These are phyloP conservation scores for Fonsecaea monophora DNA, from an alignment of 2,329 filamentous ascomycete species.

Conservation along the genomic window DNA sequence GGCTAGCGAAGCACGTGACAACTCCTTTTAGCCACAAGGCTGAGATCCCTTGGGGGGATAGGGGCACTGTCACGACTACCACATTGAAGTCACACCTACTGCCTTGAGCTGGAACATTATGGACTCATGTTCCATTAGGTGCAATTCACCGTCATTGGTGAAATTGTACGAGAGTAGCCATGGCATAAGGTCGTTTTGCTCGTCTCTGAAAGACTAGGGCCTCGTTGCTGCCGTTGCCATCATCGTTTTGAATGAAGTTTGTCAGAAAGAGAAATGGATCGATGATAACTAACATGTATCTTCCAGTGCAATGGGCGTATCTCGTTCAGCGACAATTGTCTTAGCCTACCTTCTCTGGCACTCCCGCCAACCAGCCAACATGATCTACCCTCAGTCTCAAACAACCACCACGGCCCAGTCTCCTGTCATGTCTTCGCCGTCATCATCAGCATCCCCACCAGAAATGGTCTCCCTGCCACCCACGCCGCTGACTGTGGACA, in stretches of 20 bases:
- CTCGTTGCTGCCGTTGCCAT: not conserved
- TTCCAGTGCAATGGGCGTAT: constrained; percentile 92
- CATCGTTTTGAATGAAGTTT: not conserved
- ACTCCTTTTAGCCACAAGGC: not conserved
- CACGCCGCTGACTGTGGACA: constrained; percentile 51
- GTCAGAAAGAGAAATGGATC: not conserved
- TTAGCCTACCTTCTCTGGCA: constrained; percentile 81
- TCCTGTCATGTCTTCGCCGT: constrained; percentile 45
- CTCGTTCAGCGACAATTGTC: constrained; percentile 82
- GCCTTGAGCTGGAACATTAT: not conserved
- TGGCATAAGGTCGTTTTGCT: not conserved
- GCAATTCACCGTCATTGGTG: not conserved
- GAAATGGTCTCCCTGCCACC: constrained; percentile 54
- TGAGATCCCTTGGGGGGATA: not conserved
- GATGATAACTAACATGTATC: constrained; percentile 26
- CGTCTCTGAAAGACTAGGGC: not conserved
- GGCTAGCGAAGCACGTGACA: not conserved
- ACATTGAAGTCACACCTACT: not conserved
- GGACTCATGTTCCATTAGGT: not conserved
- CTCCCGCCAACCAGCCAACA: constrained; percentile 32
- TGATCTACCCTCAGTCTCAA: constrained; percentile 7
- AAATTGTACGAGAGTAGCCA: not conserved
- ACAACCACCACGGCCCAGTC: not conserved
- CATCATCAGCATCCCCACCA: constrained; percentile 46
- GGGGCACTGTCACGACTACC: not conserved